Evolutionary conservation across 306 rosid species (phyloP).

Genomic region (Cyamopsis tetragonoloba): DNA sequence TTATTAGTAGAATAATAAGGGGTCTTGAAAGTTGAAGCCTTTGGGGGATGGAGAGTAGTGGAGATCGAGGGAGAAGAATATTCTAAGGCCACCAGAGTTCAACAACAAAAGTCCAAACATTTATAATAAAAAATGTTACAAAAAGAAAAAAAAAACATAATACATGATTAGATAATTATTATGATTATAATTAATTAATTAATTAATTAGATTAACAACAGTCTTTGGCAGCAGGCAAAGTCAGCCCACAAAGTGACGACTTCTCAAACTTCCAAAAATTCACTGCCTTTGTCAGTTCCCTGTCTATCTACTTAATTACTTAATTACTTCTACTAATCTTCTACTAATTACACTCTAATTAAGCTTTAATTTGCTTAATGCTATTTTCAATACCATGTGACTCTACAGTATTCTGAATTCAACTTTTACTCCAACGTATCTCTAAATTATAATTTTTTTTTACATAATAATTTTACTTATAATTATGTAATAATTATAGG

Average conservation of each 20-base stretch:
- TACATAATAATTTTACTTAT: too few species aligned
- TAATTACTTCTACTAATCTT: too few species aligned
- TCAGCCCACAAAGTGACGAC: constrained; percentile 90
- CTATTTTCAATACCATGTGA: constrained; percentile 25
- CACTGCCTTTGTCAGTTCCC: constrained; percentile 88
- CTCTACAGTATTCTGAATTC: too few species aligned
- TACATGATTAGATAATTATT: constrained; percentile 94
- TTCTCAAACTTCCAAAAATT: constrained; percentile 84
- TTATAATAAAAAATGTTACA: constrained; percentile 61
- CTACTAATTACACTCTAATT: too few species aligned
- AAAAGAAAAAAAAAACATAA: too few species aligned
- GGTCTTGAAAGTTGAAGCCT: constrained; percentile 81
- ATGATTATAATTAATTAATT: constrained; percentile 38
- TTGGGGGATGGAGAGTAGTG: constrained; percentile 48
- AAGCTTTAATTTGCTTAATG: constrained; percentile 10
- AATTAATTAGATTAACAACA: too few species aligned
- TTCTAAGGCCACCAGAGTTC: constrained; percentile 71
- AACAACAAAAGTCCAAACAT: constrained; percentile 77
- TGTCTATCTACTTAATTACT: too few species aligned
- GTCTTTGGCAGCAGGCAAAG: too few species aligned
- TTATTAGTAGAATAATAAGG: too few species aligned
- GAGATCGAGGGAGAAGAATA: constrained; percentile 81
- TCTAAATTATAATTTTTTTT: too few species aligned
- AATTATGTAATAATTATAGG: too few species aligned
- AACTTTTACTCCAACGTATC: too few species aligned